Evolutionary conservation across 106 monocot species (phyloP), one percentile per base, ranked within the genome.

Genomic region (Acanthochlamys bracteata): DNA sequence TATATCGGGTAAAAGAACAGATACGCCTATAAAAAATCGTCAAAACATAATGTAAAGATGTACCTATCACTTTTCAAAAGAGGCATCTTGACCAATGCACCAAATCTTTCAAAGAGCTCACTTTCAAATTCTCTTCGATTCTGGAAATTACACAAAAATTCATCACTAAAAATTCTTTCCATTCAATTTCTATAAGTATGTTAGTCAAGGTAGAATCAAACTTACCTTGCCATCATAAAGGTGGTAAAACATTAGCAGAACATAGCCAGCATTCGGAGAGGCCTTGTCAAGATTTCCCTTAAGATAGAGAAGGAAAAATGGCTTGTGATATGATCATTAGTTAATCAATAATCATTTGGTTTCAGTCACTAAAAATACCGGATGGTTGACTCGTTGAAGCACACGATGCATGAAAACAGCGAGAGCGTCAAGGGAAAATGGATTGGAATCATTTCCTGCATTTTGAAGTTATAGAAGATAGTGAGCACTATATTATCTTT

Each of bases 401-500:
- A 96, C 96, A 64, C 96, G 96, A 58, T 78, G 83, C 6, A 96
- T 83, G 52, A 96, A 96, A 65, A 96, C 85, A 85, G 96, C 96
- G 67, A 91, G 74, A 40, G 96, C 91, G 76, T 96, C 96, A 61
- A 96, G 80, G 68, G 91, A 96, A 76, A 96, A 96, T 33, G 96
- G 96, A 72, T 96, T 96, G 53, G 80, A 76, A 76, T 78, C 71
- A 39, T 90, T 96, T 63, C 96, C 96, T 96, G 72, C 47, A 79
- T 17, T 65, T 20, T 45, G 7, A 7, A 45, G 7, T 45, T 45
- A 9, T 7, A 13, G 13, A 45, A 45, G 13, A 45, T 7, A 45
- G 13, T 9, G 43, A 45, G 43, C n/a, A n/a, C n/a, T n/a, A n/a
- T n/a, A n/a, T n/a, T n/a, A n/a, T n/a, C n/a, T n/a, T n/a, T n/a